These are phyloP conservation scores for Aspergillus vadensis DNA, from an alignment of 2,329 filamentous ascomycete genomes.

Conservation along the genomic window DNA sequence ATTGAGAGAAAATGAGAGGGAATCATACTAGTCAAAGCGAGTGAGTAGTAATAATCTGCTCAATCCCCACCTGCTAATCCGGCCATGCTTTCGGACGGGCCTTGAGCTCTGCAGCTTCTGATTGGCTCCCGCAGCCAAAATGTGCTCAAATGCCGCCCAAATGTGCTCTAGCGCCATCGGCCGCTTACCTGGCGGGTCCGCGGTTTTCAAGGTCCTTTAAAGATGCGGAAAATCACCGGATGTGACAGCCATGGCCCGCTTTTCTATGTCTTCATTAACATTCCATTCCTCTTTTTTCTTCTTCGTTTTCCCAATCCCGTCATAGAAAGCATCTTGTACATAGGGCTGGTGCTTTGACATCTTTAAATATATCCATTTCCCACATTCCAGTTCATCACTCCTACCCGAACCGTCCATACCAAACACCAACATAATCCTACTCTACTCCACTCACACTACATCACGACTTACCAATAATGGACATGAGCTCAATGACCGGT, in stretches of 20 bases:
- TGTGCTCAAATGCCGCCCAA: conserved; percentile 20
- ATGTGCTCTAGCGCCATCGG: conserved; percentile 21
- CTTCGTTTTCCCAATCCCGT: not conserved
- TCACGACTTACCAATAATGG: conserved; percentile 11
- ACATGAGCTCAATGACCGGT: conserved; percentile 21
- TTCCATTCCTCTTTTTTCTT: not conserved
- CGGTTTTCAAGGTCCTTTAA: not conserved
- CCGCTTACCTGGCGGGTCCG: conserved; percentile 3
- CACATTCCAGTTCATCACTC: not conserved
- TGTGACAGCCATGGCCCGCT: not conserved
- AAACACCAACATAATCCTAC: not conserved
- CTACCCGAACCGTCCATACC: not conserved
- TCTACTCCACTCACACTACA: too few relatives aligned
- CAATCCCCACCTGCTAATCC: conserved; percentile 7
- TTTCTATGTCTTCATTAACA: not conserved
- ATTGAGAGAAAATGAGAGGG: not conserved
- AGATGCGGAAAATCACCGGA: not conserved
- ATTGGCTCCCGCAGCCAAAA: conserved; percentile 15
- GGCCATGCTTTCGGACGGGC: conserved; percentile 7
- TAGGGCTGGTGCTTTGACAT: not conserved
- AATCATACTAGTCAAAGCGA: conserved; percentile 21
- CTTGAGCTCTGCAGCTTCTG: not conserved
- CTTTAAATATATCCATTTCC: too few relatives aligned
- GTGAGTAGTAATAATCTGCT: conserved; percentile 23
- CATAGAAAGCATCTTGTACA: not conserved